Base-by-base conservation (phyloP, 2,329 filamentous ascomycete species). In the Aspergillus sp. region DNA sequence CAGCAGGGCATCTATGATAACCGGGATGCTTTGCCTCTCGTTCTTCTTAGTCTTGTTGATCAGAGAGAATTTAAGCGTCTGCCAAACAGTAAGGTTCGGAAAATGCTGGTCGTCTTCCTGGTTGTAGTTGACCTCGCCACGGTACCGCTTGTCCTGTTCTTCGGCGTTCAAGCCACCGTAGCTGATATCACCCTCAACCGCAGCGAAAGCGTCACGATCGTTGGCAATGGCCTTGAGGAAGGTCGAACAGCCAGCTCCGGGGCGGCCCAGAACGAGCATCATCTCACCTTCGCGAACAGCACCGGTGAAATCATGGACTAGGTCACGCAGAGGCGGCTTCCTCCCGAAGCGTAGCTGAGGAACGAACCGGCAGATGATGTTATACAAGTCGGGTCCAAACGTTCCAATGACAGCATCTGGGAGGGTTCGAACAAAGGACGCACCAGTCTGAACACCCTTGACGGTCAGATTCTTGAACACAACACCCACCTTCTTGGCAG, bases 351-450 rank as follows among this genome's bases (percentile, higher is more conserved):
- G 76, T 15, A 85, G 58, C 18, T 76, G 74, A 0, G 84, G 84
- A 22, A 85, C 66, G 56, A 83, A 85, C 6, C 76, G 68, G 32
- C 77, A 78, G 13, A 92, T 64, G 6, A 90, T 75, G 20, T 78
- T 81, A 70, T 90, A 93, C 1, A 93, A 76, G 71, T 93, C 90
- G 0, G 90, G 90, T 0, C 90, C 90, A 69, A 95, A 93, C 0
- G 89, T 92, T 20, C 89, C 89, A 4, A 91, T 61, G 38, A 93
- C 80, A 3, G 90, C 90, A 62, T 90, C 83, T 0, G 90, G 89
- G 0, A 93, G 75, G 0, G 89, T 91, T 59, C 85, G 85, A 24
- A 89, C 89, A 62, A 89, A 89, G 0, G 84, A 84, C 0, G 88
- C 80, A 0, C 85, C 86, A 12, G 84, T 85, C 42, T 86, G 85